Base-by-base conservation (phyloP, 1,284 basidiomycete species). In the Leccinum proliferum region DNA sequence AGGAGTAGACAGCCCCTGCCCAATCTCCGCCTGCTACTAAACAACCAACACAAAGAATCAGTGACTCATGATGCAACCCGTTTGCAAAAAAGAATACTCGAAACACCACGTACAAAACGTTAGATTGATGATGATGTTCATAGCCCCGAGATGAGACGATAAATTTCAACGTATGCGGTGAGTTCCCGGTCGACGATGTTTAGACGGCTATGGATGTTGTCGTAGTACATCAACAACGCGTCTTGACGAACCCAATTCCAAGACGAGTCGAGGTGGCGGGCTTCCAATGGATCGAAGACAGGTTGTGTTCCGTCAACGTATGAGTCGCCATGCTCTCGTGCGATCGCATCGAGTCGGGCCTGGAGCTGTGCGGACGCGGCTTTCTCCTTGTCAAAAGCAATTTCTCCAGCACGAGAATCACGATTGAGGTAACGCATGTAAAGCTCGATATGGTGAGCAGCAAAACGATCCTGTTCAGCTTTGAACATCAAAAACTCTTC, bases 191-290 rank as follows among this genome's bases (percentile, higher is more conserved):
- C 95, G 68, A 97, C 92, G 35, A 93, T 93, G 37, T 90, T 95
- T 64, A 97, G 85, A 56, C 91, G 88, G 57, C 96, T 96, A 70
- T 95, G 95, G 73, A 98, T 93, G 76, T 98, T 96, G 74, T 98
- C 96, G 78, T 96, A 98, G 80, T 90, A 98, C 91, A 98, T 94
- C 64, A 93, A 81, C 50, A 98, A 82, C 32, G 95, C 93, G 67
- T 96, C 94, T 78, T 97, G 95, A 68, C 96, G 89, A 59, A 93
- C 95, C 97, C 96, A 99, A 77, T 99, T 99, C 96, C 96, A 99
- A 11, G 91, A 94, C 10, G 95, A 98, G 75, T 98, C 95, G 80
- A 99, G 99, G 73, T 92, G 93, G 59, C 97, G 92, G 18, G 96
- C 96, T 78, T 99, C 99, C 74, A 96, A 82, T 3, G 93, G 89